Conservation (phyloP, 352 stramenopile species). For the Globisporangium irregulare region DNA sequence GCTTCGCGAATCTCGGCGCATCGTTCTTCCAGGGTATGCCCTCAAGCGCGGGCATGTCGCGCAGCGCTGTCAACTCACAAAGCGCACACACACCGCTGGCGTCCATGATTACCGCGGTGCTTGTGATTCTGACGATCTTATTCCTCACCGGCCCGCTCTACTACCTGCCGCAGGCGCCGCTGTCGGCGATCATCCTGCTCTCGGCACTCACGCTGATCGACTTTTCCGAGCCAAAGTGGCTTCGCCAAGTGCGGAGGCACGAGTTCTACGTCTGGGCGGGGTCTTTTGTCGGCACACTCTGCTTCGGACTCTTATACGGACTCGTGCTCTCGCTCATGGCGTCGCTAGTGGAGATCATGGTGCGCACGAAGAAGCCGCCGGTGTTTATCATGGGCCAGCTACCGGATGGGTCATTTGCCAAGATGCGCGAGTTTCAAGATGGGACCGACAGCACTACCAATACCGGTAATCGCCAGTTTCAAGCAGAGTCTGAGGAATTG, state of each 20-base stretch:
- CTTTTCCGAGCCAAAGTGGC: constrained; percentile 81
- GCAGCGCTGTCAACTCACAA: constrained; percentile 91
- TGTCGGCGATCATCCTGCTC: constrained; percentile 90
- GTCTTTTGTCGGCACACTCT: constrained; percentile 46
- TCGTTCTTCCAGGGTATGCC: constrained; percentile 90
- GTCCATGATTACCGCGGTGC: constrained; percentile 82
- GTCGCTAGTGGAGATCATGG: constrained; percentile 65
- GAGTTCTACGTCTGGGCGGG: constrained; percentile 68
- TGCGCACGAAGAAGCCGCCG: constrained; percentile 50
- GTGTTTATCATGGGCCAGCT: constrained; percentile 44
- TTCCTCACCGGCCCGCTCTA: constrained; percentile 88
- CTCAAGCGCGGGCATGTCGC: constrained; percentile 85
- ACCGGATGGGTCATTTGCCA: constrained; percentile 30
- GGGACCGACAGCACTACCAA: neutral
- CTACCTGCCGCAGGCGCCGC: constrained; percentile 83
- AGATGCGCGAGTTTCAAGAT: constrained; percentile 14
- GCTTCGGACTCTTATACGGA: constrained; percentile 43
- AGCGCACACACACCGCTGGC: constrained; percentile 85
- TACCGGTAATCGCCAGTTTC: neutral
- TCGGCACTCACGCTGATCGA: constrained; percentile 86
- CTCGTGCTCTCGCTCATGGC: constrained; percentile 51
- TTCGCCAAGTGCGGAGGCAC: constrained; percentile 56
- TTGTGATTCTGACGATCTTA: constrained; percentile 89
- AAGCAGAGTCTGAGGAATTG: neutral
- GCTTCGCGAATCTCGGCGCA: constrained; percentile 87